Conservation (phyloP, 2,329 filamentous ascomycete genomes). For the Penicillium sp. region DNA sequence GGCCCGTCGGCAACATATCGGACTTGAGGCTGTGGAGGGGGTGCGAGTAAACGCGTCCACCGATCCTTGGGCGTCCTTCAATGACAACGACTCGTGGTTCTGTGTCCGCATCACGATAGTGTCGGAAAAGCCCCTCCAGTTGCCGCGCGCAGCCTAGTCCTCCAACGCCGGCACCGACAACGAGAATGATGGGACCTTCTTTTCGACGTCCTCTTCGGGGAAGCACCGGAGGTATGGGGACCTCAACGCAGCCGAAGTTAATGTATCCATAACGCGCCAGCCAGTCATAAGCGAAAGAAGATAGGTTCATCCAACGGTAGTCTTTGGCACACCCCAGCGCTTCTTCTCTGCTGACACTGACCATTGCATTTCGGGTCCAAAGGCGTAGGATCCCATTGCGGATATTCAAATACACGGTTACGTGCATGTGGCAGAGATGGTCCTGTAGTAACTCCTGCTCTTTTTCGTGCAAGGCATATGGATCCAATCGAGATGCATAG, state of each 20-base stretch:
- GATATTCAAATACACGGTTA: slow-evolving; percentile 94
- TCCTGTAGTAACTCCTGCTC: slow-evolving; percentile 80
- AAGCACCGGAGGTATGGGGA: slow-evolving; percentile 53
- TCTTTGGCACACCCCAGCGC: slow-evolving; percentile 90
- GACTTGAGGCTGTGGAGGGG: slow-evolving; percentile 62
- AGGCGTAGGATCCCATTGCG: slow-evolving; percentile 89
- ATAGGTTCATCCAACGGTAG: slow-evolving; percentile 82
- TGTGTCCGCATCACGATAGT: slow-evolving; percentile 70
- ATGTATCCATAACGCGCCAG: slow-evolving; percentile 88
- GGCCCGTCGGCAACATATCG: slow-evolving; percentile 53
- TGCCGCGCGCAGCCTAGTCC: slow-evolving; percentile 91
- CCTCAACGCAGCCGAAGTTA: slow-evolving; percentile 88
- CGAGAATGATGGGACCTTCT: slow-evolving; percentile 71
- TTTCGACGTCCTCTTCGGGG: slow-evolving; percentile 46
- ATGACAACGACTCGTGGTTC: slow-evolving; percentile 74
- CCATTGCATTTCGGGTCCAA: slow-evolving; percentile 84
- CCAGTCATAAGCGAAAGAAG: slow-evolving; percentile 90
- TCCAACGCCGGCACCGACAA: slow-evolving; percentile 93
- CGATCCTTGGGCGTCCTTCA: slow-evolving; percentile 83
- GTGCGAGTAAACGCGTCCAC: slow-evolving; percentile 91
- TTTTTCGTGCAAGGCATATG: slow-evolving; percentile 80
- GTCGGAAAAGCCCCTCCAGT: slow-evolving; percentile 79
- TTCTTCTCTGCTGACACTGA: slow-evolving; percentile 78
- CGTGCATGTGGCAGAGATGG: slow-evolving; percentile 82
- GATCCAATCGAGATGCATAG: slow-evolving; percentile 84